phyloP scores from a whole-genome alignment of 2,329 filamentous ascomycete species.

The Proliferodiscus dingleyae region DNA sequence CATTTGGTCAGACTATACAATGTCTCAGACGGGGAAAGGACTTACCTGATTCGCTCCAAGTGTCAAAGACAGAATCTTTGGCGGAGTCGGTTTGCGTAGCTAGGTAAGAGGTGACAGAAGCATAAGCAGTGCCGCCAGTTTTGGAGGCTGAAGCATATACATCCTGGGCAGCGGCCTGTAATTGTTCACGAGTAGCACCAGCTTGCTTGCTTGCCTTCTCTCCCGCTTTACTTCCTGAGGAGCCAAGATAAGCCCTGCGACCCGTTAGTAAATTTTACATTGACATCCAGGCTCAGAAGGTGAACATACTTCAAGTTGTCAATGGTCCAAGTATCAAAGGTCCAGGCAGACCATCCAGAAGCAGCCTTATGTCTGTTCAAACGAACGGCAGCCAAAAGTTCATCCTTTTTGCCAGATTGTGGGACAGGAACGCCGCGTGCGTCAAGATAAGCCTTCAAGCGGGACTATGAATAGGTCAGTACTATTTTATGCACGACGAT shows the following conservation, averaged over 20 bases:
- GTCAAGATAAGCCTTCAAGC: constrained; percentile 74
- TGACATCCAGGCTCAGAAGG: background rate
- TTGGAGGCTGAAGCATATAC: constrained; percentile 56
- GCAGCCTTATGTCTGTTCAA: constrained; percentile 67
- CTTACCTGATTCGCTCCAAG: constrained; percentile 54
- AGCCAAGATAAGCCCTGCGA: constrained; percentile 41
- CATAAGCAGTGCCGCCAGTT: constrained; percentile 53
- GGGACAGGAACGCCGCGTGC: constrained; percentile 71
- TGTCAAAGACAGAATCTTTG: constrained; percentile 64
- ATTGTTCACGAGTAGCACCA: constrained; percentile 66
- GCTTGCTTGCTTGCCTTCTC: constrained; percentile 58
- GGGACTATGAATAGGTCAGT: constrained; percentile 34
- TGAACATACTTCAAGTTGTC: constrained; percentile 59
- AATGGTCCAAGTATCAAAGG: constrained; percentile 70
- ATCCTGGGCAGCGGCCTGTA: constrained; percentile 59
- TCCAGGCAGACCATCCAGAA: constrained; percentile 67
- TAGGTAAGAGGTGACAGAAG: constrained; percentile 68
- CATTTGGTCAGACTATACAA: constrained; percentile 29
- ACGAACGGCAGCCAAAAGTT: constrained; percentile 70
- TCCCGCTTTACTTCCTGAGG: constrained; percentile 49
- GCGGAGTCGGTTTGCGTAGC: constrained; percentile 58
- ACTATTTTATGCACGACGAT: background rate
- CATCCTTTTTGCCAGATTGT: constrained; percentile 64
- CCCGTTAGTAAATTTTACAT: background rate
- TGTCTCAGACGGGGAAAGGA: background rate